These are phyloP conservation scores for Angophora floribunda DNA, from an alignment of 345 rosid genomes.

Conservation along the genomic window DNA sequence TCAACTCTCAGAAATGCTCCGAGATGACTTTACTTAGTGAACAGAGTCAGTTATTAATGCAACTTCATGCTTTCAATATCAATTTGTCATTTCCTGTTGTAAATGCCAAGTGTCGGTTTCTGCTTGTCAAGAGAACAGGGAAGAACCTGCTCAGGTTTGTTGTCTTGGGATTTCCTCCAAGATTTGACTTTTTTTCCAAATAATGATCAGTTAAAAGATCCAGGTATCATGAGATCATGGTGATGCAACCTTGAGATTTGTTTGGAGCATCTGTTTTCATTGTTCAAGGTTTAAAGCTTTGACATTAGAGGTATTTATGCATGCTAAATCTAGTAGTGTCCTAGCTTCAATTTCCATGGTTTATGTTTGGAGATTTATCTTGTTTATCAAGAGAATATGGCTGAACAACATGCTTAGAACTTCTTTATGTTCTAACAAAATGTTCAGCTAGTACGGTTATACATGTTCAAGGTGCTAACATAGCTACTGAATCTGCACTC, in stretches of 20 bases:
- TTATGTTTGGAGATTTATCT: background rate
- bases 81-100: background rate
- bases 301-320: background rate
- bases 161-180: background rate
- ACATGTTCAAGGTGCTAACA: background rate
- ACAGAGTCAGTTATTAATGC: background rate
- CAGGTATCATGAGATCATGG: background rate
- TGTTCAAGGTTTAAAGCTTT: background rate
- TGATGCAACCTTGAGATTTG: background rate
- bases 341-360: background rate
- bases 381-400: background rate
- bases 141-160: background rate
- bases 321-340: background rate
- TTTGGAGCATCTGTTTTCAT: background rate
- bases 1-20: background rate
- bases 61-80: background rate
- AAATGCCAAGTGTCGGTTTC: background rate
- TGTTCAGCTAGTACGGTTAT: background rate
- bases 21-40: background rate
- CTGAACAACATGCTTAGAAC: background rate
- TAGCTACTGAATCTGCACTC: background rate
- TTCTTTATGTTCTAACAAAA: background rate
- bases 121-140: background rate
- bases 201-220: background rate
- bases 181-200: background rate